A percentile compares a stretch with the other conserved stretches of the same genome.
Evolutionary conservation across 2,329 filamentous ascomycete genomes (phyloP).

Genomic region (Pseudodiploospora longispora): DNA sequence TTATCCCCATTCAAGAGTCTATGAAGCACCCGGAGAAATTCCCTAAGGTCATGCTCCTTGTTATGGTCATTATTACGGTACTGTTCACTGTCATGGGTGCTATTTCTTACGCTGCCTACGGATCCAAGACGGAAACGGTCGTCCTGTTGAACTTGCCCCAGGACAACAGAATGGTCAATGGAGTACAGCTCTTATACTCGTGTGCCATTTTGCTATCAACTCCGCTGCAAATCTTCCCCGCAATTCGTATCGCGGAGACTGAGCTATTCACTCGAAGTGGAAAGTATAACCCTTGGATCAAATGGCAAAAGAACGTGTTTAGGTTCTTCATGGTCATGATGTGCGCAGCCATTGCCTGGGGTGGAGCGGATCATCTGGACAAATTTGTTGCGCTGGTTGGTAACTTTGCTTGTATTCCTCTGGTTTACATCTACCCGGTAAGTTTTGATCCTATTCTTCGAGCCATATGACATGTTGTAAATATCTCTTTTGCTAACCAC

Average conservation of each 20-base stretch:
- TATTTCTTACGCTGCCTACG: constrained; percentile 91
- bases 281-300: constrained; percentile 97
- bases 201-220: constrained; percentile 93
- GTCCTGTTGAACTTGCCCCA: constrained; percentile 94
- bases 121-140: constrained; percentile 90
- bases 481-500: constrained; percentile 22
- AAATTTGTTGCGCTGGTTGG: constrained; percentile 96
- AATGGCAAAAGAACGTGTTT: constrained; percentile 99
- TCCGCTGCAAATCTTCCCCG: constrained; percentile 92
- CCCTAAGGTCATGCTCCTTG: constrained; percentile 73
- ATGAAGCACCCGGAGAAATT: constrained; percentile 92
- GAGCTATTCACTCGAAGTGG: constrained; percentile 88
- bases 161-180: constrained; percentile 90
- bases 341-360: constrained; percentile 84
- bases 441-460: constrained; percentile 30
- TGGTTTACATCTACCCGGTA: constrained; percentile 97
- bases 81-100: constrained; percentile 89
- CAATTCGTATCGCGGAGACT: constrained; percentile 93
- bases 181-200: constrained; percentile 95
- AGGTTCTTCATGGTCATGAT: constrained; percentile 85
- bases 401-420: constrained; percentile 93
- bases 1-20: constrained; percentile 96
- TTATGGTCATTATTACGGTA: constrained; percentile 92
- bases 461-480: neutral
- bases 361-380: constrained; percentile 85